These are phyloP conservation scores for Hypoxylon intermedium DNA, from an alignment of 495 filamentous ascomycete species.

Conservation along the genomic window DNA sequence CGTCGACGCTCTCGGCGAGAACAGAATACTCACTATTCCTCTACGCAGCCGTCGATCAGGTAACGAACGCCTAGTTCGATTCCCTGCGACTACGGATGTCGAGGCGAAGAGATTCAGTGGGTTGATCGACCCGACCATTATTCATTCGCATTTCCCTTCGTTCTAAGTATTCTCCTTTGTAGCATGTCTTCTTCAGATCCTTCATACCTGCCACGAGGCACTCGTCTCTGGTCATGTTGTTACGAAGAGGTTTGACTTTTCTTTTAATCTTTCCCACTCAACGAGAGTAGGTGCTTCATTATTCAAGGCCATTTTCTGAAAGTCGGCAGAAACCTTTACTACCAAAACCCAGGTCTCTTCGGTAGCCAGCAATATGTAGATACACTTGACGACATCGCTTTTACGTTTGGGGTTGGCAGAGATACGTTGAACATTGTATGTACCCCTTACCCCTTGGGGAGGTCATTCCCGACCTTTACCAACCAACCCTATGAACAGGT, in stretches of 20 bases:
- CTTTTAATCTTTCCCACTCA: neutral
- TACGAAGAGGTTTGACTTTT: constrained; percentile 73
- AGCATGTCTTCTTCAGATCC: constrained; percentile 66
- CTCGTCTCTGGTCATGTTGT: constrained; percentile 66
- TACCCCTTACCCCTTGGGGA: neutral
- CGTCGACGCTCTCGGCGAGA: constrained; percentile 52
- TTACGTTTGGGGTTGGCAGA: constrained; percentile 71
- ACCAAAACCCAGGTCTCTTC: constrained; percentile 83
- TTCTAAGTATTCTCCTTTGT: constrained; percentile 1
- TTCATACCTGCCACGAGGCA: constrained; percentile 74
- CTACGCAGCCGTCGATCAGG: constrained; percentile 36
- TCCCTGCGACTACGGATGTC: constrained; percentile 47
- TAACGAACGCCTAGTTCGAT: constrained; percentile 35
- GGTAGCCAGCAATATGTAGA: constrained; percentile 77
- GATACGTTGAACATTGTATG: constrained; percentile 70
- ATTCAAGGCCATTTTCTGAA: constrained; percentile 1
- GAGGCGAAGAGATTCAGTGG: constrained; percentile 53
- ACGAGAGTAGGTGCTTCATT: neutral
- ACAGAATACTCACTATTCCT: constrained; percentile 56
- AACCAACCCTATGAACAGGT: constrained; percentile 49
- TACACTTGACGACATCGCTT: constrained; percentile 80
- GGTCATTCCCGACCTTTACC: neutral
- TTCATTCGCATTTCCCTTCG: neutral
- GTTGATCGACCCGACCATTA: constrained; percentile 1
- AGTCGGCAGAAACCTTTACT: constrained; percentile 80